These are phyloP conservation scores for Ustilago nuda DNA, from an alignment of 1,284 basidiomycete species.

Conservation along the genomic window DNA sequence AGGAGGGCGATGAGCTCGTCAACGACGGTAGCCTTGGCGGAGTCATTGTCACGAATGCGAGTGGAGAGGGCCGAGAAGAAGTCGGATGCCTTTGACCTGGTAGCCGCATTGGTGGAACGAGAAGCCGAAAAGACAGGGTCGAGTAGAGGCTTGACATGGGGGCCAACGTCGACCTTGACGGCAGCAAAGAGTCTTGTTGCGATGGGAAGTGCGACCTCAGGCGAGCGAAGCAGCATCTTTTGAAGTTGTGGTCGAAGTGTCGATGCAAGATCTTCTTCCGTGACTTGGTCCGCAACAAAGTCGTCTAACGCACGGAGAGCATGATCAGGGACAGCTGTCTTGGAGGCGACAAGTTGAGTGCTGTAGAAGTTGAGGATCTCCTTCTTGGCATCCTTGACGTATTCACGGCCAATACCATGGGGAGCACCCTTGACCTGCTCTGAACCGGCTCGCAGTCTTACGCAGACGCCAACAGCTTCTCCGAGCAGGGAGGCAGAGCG, in stretches of 20 bases:
- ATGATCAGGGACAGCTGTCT: conserved; percentile 47
- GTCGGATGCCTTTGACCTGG: conserved; percentile 45
- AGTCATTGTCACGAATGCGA: conserved; percentile 33
- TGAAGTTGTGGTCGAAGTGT: conserved; percentile 62
- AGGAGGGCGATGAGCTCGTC: conserved; percentile 55
- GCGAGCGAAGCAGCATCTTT: conserved; percentile 66
- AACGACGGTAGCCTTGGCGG: conserved; percentile 27
- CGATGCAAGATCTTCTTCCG: conserved; percentile 46
- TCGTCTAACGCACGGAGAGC: conserved; percentile 49
- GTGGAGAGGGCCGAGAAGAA: conserved; percentile 41
- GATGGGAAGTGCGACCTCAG: conserved; percentile 59
- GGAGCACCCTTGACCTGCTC: conserved; percentile 53
- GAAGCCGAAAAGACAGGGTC: conserved; percentile 50
- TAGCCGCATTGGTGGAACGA: conserved; percentile 54
- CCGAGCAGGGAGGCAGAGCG: conserved; percentile 54
- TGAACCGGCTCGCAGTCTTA: conserved; percentile 53
- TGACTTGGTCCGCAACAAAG: conserved; percentile 53
- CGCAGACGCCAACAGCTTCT: conserved; percentile 46
- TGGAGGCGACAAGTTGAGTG: conserved; percentile 59
- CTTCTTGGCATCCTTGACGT: conserved; percentile 34
- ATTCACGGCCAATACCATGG: conserved; percentile 47
- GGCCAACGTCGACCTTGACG: conserved; percentile 39
- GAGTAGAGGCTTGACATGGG: conserved; percentile 49
- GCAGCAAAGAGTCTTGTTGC: conserved; percentile 46
- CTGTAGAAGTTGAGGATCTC: conserved; percentile 58